Evolutionary conservation across 805 yeast genomes (phyloP).

Genomic region (Wickerhamomyces mucosus): DNA sequence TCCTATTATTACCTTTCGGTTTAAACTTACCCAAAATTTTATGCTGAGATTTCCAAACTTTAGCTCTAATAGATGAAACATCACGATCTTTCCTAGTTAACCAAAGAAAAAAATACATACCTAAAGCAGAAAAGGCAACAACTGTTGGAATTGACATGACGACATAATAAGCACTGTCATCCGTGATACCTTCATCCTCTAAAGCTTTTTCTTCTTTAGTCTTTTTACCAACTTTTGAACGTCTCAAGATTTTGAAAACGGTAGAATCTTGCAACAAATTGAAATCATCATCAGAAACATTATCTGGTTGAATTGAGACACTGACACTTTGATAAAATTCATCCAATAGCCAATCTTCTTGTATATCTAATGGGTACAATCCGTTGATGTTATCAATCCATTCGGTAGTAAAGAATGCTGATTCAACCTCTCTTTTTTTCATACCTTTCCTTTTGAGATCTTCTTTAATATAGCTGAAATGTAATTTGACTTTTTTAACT

Average conservation of each 20-base stretch:
- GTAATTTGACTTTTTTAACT: slow-evolving; percentile 55
- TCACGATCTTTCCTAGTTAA: slow-evolving; percentile 49
- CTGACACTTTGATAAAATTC: slow-evolving; percentile 44
- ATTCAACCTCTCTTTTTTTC: slow-evolving; percentile 32
- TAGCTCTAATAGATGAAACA: slow-evolving; percentile 32
- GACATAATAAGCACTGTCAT: slow-evolving; percentile 47
- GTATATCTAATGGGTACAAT: slow-evolving; percentile 47
- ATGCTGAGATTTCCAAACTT: slow-evolving; percentile 25
- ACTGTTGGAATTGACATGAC: slow-evolving; percentile 61
- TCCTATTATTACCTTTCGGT: slow-evolving; percentile 26
- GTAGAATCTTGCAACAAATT: slow-evolving; percentile 44
- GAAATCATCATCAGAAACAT: slow-evolving; percentile 56
- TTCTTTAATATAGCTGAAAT: slow-evolving; percentile 57
- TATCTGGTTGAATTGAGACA: slow-evolving; percentile 67
- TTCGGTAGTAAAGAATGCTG: slow-evolving; percentile 57
- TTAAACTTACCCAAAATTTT: slow-evolving; percentile 31
- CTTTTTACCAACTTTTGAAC: slow-evolving; percentile 31
- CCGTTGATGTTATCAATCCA: slow-evolving; percentile 65
- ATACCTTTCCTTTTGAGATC: slow-evolving; percentile 45
- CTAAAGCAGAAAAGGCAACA: slow-evolving; percentile 48
- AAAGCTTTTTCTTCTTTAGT: slow-evolving; percentile 33
- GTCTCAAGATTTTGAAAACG: slow-evolving; percentile 31
- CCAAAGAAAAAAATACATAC: slow-evolving; percentile 56
- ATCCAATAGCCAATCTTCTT: slow-evolving; percentile 56
- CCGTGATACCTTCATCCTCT: slow-evolving; percentile 35